Evolutionary conservation across 2,329 filamentous ascomycete species (phyloP).

Genomic region (Sporothrix pseudoabietina): DNA sequence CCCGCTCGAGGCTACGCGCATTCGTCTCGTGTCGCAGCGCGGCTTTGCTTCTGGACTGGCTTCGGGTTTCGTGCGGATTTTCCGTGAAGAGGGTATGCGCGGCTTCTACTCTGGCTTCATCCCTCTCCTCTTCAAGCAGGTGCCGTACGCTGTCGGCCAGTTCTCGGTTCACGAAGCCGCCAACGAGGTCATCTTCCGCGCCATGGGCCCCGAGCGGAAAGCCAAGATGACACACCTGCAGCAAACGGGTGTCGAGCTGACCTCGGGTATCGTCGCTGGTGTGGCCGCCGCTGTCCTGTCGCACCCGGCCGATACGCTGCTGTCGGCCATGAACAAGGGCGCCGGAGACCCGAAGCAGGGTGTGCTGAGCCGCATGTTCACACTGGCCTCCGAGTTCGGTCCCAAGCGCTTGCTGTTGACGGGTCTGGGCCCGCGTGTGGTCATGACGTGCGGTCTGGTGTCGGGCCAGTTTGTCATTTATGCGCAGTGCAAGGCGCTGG

Average conservation of each 20-base stretch:
- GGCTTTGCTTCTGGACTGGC: constrained; percentile 73
- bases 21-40: constrained; percentile 78
- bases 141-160: constrained; percentile 92
- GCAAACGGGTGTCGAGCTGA: constrained; percentile 81
- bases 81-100: constrained; percentile 73
- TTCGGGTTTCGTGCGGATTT: constrained; percentile 73
- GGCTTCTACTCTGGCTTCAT: constrained; percentile 93
- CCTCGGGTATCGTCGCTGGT: constrained; percentile 83
- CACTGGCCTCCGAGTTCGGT: constrained; percentile 55
- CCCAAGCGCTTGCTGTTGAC: constrained; percentile 51
- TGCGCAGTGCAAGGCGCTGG: constrained; percentile 56
- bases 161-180: constrained; percentile 93
- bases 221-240: constrained; percentile 67
- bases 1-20: constrained; percentile 81
- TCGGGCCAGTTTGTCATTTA: constrained; percentile 59
- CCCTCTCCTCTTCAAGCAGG: constrained; percentile 82
- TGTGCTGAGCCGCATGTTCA: constrained; percentile 54
- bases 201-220: constrained; percentile 68
- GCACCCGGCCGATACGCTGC: constrained; percentile 75
- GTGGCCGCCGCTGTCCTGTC: constrained; percentile 86
- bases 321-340: constrained; percentile 60
- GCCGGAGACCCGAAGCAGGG: constrained; percentile 53
- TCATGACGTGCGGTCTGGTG: constrained; percentile 58
- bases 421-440: constrained; percentile 53
- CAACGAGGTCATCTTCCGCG: constrained; percentile 71